Base-by-base conservation (phyloP, 2,329 filamentous ascomycete species). In the Penicillium sp. region DNA sequence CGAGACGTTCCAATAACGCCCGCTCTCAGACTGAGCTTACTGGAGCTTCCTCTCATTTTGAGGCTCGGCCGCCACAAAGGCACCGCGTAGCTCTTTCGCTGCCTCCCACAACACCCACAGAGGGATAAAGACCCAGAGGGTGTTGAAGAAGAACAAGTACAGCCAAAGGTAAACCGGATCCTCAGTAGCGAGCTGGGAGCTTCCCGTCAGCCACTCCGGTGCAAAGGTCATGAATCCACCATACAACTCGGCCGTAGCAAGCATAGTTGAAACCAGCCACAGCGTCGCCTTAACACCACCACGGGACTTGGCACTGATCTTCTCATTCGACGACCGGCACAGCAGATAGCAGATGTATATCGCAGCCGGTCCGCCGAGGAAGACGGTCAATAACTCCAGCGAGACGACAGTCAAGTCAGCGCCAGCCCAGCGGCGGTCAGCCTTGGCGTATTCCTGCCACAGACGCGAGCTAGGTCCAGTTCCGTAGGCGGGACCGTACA, bases 371-470 rank as follows among this genome's bases (percentile, higher is more conserved):
- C 82, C 85, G 2, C 80, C 84, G 15, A 86, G 71, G 35, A 83
- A 77, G 1, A 88, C 85, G 0, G 85, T 88, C 70, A 88, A 70
- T 15, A 88, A 60, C 71, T 88, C 85, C 57, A 88, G 67, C 43
- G 79, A 81, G 48, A 88, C 79, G 36, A 87, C 81, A 1, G 78
- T 83, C 57, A 85, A 59, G 68, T 88, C 85, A 10, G 80, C 80
- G 7, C 78, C 81, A 10, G 80, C 82, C 85, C 85, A 88, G 60
- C 85, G 75, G 61, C 74, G 76, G 69, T 88, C 85, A 21, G 86
- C 85, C 70, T 86, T 86, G 6, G 83, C 84, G 70, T 88, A 88
- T 72, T 87, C 86, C 72, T 85, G 83, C 86, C 85, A 88, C 58
- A 88, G 70, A 49, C 79, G 76, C 45, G 81, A 81, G 55, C 81